Percentiles rank a stretch among this genome's conserved stretches.
Conservation (phyloP, 352 stramenopile species). For the Hyaloperonospora brassicae region DNA sequence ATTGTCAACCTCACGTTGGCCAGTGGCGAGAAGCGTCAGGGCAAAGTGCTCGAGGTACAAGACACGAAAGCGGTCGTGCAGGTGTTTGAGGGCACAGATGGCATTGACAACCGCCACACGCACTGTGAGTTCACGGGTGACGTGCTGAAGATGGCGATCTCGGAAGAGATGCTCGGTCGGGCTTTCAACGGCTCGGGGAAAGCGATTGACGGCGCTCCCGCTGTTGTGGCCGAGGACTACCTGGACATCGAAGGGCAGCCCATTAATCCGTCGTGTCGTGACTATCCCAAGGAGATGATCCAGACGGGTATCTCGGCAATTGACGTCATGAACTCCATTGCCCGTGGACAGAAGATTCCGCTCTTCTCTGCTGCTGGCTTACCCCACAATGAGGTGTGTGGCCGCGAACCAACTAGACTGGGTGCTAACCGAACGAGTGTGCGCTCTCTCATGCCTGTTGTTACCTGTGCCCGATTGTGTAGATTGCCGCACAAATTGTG, state of each 20-base stretch:
- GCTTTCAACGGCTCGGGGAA: constrained; percentile 98
- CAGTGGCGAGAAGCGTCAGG: constrained; percentile 91
- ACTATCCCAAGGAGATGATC: constrained; percentile 99
- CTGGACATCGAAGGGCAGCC: constrained; percentile 98
- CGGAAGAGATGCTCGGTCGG: constrained; percentile 96
- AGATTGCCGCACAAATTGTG: constrained; percentile 97
- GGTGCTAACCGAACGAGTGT: background rate
- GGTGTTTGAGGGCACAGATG: constrained; percentile 98
- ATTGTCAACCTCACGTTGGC: constrained; percentile 98
- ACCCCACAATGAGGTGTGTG: constrained; percentile 93
- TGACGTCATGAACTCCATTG: constrained; percentile 99
- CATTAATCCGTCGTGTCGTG: constrained; percentile 98
- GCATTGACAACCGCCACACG: constrained; percentile 98
- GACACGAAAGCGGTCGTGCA: constrained; percentile 93
- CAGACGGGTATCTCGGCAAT: constrained; percentile 99
- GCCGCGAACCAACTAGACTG: background rate
- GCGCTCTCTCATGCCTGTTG: constrained; percentile 6
- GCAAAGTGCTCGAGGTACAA: constrained; percentile 95
- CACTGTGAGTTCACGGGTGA: constrained; percentile 98
- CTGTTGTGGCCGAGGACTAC: constrained; percentile 97
- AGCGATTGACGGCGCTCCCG: constrained; percentile 95
- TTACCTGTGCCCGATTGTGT: background rate
- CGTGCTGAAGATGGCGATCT: constrained; percentile 98
- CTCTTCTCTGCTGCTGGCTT: constrained; percentile 98
- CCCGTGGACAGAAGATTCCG: constrained; percentile 99